Conservation (phyloP, 129 eudicot species). For the Logfia minima region DNA sequence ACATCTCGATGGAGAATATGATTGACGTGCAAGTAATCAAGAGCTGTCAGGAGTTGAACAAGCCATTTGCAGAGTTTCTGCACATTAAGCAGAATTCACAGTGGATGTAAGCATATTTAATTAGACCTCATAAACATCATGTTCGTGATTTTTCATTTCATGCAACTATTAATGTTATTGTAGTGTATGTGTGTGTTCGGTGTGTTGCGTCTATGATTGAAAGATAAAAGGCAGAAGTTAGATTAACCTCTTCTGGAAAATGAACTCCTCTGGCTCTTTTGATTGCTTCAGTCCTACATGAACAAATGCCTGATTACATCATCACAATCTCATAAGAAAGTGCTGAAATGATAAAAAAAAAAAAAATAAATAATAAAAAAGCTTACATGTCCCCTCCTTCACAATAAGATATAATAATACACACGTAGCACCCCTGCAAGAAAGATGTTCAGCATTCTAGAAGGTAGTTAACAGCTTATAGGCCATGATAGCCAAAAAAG, state of each 20-base stretch:
- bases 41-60: constrained; percentile 84
- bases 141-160: background rate
- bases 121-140: background rate
- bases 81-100: constrained; percentile 10
- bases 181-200: background rate
- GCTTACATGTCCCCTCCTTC: constrained; percentile 99
- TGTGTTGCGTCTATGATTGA: background rate
- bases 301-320: constrained; percentile 25
- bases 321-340: constrained; percentile 10
- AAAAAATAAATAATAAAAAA: constrained; percentile 17
- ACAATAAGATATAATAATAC: constrained; percentile 86
- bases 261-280: constrained; percentile 74
- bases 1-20: constrained; percentile 97
- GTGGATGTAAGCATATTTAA: background rate
- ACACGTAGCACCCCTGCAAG: constrained; percentile 94
- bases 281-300: constrained; percentile 75
- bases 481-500: background rate
- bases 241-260: constrained; percentile 83
- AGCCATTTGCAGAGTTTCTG: constrained; percentile 96
- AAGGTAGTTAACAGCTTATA: constrained; percentile 8
- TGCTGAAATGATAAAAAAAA: background rate
- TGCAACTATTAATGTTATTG: background rate
- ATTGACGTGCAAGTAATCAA: constrained; percentile 82
- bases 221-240: background rate
- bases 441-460: constrained; percentile 14